Percentiles rank a stretch among this genome's conserved stretches.
Evolutionary conservation across 2,329 filamentous ascomycete genomes (phyloP).

Genomic region (Penicillium brevicompactum): DNA sequence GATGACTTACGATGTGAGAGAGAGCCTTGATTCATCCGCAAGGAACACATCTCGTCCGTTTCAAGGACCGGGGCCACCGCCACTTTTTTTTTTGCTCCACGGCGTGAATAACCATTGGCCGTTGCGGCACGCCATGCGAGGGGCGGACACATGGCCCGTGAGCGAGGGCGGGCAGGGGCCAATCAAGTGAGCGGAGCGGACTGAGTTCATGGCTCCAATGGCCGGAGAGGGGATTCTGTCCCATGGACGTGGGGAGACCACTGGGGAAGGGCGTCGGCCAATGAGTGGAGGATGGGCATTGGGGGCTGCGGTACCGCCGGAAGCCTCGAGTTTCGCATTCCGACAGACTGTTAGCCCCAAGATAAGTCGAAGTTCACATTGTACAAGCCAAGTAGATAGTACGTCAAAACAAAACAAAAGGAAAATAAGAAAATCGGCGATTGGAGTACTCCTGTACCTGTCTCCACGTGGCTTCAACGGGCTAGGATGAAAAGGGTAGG

Average conservation of each 20-base stretch:
- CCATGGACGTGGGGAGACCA: conserved; percentile 6
- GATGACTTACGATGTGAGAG: background rate
- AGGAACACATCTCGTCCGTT: conserved; percentile 9
- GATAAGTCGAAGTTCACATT: background rate
- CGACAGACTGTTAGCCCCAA: too few relatives aligned
- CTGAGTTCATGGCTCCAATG: conserved; percentile 5
- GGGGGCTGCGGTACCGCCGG: conserved; percentile 9
- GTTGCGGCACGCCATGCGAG: conserved; percentile 25
- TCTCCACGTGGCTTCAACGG: conserved; percentile 26
- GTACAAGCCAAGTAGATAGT: background rate
- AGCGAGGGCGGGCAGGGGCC: conserved; percentile 5
- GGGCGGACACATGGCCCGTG: conserved; percentile 30
- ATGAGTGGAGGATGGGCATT: background rate
- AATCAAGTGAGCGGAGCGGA: conserved; percentile 10
- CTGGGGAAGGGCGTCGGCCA: conserved; percentile 1
- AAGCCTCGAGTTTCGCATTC: background rate
- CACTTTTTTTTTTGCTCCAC: conserved; percentile 19
- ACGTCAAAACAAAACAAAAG: background rate
- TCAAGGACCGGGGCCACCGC: conserved; percentile 20
- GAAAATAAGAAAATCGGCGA: conserved; percentile 19
- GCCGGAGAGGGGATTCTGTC: background rate
- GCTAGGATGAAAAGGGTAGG: conserved; percentile 11
- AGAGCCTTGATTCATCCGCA: background rate
- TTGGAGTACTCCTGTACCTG: conserved; percentile 19
- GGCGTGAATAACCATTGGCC: conserved; percentile 16